A percentile compares a stretch with the other conserved stretches of the same genome.
Evolutionary conservation across 164 flowering plant genomes (phyloP).

Genomic region (Magnolia officinalis): DNA sequence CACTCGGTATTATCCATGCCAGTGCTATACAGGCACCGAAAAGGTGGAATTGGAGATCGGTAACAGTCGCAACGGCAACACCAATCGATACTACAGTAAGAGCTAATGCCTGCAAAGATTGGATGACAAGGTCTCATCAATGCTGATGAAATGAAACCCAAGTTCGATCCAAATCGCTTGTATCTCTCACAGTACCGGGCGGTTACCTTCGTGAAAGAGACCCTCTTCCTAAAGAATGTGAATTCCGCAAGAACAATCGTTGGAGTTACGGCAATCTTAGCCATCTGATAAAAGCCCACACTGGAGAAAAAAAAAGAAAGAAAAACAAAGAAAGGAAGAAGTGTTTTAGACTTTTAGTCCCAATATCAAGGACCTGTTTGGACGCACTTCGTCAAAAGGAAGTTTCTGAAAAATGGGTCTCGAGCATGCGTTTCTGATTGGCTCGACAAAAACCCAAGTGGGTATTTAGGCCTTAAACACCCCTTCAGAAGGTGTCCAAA

Average conservation of each 20-base stretch:
- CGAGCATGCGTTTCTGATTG: too few relatives aligned
- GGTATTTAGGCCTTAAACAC: too few relatives aligned
- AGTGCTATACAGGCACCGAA: conserved; percentile 93
- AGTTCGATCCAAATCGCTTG: neutral
- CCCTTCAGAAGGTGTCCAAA: too few relatives aligned
- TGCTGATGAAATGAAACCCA: neutral
- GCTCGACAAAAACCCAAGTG: too few relatives aligned
- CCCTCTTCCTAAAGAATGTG: conserved; percentile 52
- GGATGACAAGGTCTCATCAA: neutral
- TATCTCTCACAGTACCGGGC: neutral
- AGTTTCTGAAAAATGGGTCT: too few relatives aligned
- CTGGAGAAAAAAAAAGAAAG: conserved; percentile 27
- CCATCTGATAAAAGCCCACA: conserved; percentile 98
- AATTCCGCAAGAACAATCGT: conserved; percentile 91
- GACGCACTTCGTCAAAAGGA: too few relatives aligned
- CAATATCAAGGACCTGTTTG: too few relatives aligned
- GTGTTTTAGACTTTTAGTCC: too few relatives aligned
- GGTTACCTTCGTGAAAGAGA: conserved; percentile 64
- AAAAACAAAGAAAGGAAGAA: neutral
- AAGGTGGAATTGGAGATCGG: conserved; percentile 81
- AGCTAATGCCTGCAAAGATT: conserved; percentile 62
- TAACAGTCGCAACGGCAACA: conserved; percentile 93
- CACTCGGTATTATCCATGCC: conserved; percentile 96
- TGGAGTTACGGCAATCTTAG: conserved; percentile 98
- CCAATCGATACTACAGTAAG: conserved; percentile 79